Percentiles rank a stretch among this genome's conserved stretches.
phyloP scores from a whole-genome alignment of 176 grass and related monocot genomes.

The Rhynchospora pubera region DNA sequence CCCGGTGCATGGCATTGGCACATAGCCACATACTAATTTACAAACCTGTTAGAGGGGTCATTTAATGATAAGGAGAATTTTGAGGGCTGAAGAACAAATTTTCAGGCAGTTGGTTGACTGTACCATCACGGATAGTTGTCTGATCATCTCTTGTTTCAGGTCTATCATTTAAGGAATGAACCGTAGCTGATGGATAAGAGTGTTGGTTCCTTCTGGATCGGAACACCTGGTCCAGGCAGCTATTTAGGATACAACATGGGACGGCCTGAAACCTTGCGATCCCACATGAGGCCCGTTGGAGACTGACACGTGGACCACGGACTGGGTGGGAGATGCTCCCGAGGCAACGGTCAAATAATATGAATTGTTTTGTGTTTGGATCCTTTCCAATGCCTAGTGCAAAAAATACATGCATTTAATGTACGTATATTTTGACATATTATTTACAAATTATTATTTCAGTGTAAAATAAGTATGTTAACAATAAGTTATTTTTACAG shows the following conservation, averaged over 20 bases:
- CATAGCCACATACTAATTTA: no score
- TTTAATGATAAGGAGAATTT: neutral
- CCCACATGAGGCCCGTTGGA: neutral
- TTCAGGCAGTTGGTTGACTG: neutral
- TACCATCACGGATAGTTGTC: neutral
- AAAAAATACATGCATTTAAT: no score
- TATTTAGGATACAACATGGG: neutral
- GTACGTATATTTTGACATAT: no score
- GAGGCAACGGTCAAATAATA: constrained; percentile 4
- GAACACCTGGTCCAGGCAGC: neutral
- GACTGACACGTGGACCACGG: constrained; percentile 9
- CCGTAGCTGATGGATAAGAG: neutral
- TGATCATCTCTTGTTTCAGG: neutral
- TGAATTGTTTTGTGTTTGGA: neutral
- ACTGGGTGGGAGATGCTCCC: neutral
- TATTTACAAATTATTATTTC: no score
- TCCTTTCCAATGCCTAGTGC: neutral
- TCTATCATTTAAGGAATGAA: neutral
- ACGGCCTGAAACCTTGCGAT: neutral
- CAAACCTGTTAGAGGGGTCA: neutral
- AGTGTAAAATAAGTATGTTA: no score
- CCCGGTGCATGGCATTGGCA: no score
- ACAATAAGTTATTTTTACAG: no score
- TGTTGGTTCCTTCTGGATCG: neutral
- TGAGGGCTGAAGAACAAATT: neutral